phyloP scores from a whole-genome alignment of 2,329 filamentous ascomycete genomes.

The Colletotrichum caudatum region DNA sequence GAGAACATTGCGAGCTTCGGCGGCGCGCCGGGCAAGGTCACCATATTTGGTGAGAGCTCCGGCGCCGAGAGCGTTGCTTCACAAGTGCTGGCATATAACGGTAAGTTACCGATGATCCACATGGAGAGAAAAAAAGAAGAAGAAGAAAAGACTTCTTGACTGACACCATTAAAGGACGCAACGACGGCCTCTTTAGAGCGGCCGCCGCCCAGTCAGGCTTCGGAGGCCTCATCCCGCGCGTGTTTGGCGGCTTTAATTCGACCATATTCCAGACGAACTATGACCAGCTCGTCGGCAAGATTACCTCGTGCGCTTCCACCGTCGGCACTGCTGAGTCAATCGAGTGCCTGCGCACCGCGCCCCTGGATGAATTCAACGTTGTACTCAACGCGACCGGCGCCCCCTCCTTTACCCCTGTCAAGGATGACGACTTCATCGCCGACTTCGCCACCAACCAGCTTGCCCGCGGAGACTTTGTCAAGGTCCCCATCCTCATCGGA shows the following conservation, averaged over 20 bases:
- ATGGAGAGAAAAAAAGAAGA: not conserved
- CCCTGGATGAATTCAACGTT: conserved; percentile 48
- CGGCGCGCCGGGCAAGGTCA: conserved; percentile 59
- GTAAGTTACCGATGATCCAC: conserved; percentile 43
- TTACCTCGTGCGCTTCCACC: conserved; percentile 46
- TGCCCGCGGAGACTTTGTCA: conserved; percentile 49
- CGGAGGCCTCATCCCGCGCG: conserved; percentile 48
- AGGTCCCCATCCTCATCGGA: conserved; percentile 52
- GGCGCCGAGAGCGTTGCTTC: conserved; percentile 60
- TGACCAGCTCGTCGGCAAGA: conserved; percentile 46
- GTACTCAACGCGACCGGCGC: conserved; percentile 40
- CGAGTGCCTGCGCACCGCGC: conserved; percentile 46
- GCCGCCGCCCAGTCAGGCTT: conserved; percentile 64
- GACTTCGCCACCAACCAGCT: conserved; percentile 50
- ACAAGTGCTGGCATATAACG: conserved; percentile 62
- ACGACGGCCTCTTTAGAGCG: conserved; percentile 64
- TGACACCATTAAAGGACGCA: conserved; percentile 47
- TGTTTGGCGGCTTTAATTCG: conserved; percentile 47
- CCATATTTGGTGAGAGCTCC: conserved; percentile 64
- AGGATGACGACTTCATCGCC: conserved; percentile 53
- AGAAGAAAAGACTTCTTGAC: not conserved
- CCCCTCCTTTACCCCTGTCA: conserved; percentile 44
- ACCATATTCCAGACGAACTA: conserved; percentile 48
- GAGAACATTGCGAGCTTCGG: conserved; percentile 61
- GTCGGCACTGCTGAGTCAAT: conserved; percentile 45